Percentiles rank a stretch among this genome's conserved stretches.
Evolutionary conservation across 164 flowering plant genomes (phyloP).

Genomic region (Euptelea pleiosperma): DNA sequence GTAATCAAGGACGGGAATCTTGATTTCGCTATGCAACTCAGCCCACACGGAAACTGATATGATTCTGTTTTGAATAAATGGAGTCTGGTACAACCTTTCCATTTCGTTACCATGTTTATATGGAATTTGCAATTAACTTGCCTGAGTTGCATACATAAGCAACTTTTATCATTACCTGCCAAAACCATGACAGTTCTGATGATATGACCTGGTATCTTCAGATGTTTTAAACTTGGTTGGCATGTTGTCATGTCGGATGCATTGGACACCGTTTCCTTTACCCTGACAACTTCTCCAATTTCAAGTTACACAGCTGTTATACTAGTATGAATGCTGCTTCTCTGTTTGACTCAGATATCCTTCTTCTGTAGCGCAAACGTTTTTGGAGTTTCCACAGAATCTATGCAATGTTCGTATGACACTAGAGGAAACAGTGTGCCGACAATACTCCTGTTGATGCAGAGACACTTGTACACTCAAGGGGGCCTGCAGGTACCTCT

Average conservation of each 20-base stretch:
- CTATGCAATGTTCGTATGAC: constrained; percentile 94
- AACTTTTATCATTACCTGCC: not conserved
- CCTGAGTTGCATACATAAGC: not conserved
- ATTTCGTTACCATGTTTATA: not conserved
- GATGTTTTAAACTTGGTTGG: not conserved
- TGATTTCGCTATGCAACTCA: not conserved
- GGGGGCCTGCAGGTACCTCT: constrained; percentile 71
- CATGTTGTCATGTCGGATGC: not conserved
- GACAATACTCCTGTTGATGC: constrained; percentile 86
- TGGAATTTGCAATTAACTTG: not conserved
- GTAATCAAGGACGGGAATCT: not conserved
- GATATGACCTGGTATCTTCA: not conserved
- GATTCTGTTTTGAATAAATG: not conserved
- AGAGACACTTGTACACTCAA: constrained; percentile 62
- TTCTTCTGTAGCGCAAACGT: constrained; percentile 60
- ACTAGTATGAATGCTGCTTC: not conserved
- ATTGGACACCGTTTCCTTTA: not conserved
- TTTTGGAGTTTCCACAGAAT: constrained; percentile 91
- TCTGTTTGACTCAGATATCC: not conserved
- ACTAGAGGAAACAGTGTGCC: constrained; percentile 92
- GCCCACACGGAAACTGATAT: not conserved
- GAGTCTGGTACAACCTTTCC: not conserved
- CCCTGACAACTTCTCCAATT: not conserved
- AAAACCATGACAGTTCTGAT: not conserved
- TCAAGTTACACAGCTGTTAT: not conserved